These are phyloP conservation scores for Diddensiella santjacobensis DNA, from an alignment of 805 yeast species.

Conservation along the genomic window DNA sequence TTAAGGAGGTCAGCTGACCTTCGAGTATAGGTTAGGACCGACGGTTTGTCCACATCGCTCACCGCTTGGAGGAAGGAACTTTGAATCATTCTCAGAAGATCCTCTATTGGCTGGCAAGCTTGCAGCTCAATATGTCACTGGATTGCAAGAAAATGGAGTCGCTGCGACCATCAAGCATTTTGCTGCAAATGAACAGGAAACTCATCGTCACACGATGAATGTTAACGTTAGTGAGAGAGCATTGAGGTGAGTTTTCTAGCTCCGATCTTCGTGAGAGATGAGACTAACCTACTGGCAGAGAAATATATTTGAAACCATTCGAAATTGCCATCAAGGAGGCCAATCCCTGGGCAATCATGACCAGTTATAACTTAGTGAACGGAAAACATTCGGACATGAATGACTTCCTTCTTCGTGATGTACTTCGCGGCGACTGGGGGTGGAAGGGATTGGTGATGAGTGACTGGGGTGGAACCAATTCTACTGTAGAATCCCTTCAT, in stretches of 20 bases:
- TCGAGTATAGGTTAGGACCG: slow-evolving; percentile 45
- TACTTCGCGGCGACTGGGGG: slow-evolving; percentile 52
- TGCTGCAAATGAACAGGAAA: slow-evolving; percentile 60
- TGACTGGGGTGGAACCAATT: slow-evolving; percentile 59
- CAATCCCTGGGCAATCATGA: slow-evolving; percentile 55
- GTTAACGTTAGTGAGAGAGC: slow-evolving; percentile 55
- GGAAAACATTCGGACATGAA: slow-evolving; percentile 54
- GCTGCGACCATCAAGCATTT: slow-evolving; percentile 59
- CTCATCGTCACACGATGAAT: slow-evolving; percentile 47
- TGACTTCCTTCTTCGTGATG: slow-evolving; percentile 41
- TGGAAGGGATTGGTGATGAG: slow-evolving; percentile 54
- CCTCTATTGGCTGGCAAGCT: slow-evolving; percentile 46
- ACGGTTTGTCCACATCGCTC: slow-evolving; percentile 51
- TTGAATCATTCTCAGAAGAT: slow-evolving; percentile 60
- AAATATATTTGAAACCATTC: slow-evolving; percentile 60
- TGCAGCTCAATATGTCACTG: slow-evolving; percentile 48
- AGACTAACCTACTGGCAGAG: too few relatives aligned
- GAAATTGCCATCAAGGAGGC: slow-evolving; percentile 54
- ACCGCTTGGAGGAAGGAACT: slow-evolving; percentile 60
- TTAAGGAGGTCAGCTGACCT: slow-evolving; percentile 21
- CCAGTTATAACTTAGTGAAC: slow-evolving; percentile 59
- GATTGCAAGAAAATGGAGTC: slow-evolving; percentile 49
- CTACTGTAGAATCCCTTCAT: slow-evolving; percentile 43
- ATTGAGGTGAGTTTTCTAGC: slow-evolving; percentile 33
- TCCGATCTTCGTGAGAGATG: too few relatives aligned